Percentiles rank a stretch among this genome's conserved stretches.
Conservation (phyloP, 2,329 filamentous ascomycete genomes). For the Biscogniauxia mediterranea region DNA sequence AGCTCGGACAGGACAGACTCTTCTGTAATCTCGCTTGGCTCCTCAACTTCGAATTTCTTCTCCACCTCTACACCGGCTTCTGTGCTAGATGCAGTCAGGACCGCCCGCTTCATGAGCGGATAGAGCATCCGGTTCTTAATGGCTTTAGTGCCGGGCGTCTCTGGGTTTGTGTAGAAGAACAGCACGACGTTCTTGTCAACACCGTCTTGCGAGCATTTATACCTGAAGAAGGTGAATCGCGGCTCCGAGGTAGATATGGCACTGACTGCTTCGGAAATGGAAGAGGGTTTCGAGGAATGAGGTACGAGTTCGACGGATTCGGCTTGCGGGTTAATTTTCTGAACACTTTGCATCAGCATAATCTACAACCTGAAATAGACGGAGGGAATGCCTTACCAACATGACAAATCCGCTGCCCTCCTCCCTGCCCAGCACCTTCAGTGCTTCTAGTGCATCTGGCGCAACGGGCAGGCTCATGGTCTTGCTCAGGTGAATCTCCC, state of each 20-base stretch:
- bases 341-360: background rate
- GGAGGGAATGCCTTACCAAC: constrained; percentile 49
- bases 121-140: constrained; percentile 88
- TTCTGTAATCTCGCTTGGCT: constrained; percentile 69
- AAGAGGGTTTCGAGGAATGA: constrained; percentile 48
- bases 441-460: constrained; percentile 61
- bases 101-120: constrained; percentile 66
- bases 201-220: constrained; percentile 56
- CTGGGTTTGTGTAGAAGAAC: constrained; percentile 81
- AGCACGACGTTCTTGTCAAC: constrained; percentile 58
- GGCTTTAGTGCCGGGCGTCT: constrained; percentile 56
- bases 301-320: constrained; percentile 68
- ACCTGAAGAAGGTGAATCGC: constrained; percentile 76
- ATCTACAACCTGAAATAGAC: too few relatives aligned
- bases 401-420: constrained; percentile 57
- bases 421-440: constrained; percentile 56
- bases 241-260: constrained; percentile 67
- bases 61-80: constrained; percentile 65
- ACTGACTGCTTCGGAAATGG: constrained; percentile 56
- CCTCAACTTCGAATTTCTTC: constrained; percentile 68
- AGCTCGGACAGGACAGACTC: constrained; percentile 64
- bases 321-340: constrained; percentile 70
- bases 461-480: constrained; percentile 57
- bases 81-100: constrained; percentile 62
- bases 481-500: constrained; percentile 60